Percentiles rank a stretch among this genome's conserved stretches.
phyloP scores from a whole-genome alignment of 768 basidiomycete species.

The Termitomyces sp. region DNA sequence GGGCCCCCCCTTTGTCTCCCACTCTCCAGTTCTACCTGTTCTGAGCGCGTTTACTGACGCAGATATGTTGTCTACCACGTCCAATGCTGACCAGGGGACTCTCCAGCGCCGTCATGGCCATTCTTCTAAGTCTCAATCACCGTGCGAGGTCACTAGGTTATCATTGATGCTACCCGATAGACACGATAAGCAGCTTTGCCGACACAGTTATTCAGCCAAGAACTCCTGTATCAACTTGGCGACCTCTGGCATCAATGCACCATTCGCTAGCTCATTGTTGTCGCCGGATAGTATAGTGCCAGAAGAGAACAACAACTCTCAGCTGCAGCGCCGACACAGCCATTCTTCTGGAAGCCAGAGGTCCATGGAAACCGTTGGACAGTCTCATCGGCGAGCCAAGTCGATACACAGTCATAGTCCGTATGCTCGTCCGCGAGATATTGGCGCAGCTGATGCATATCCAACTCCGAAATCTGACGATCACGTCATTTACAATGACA shows the following conservation, averaged over 20 bases:
- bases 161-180: not conserved
- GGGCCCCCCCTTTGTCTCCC: not conserved
- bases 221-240: not conserved
- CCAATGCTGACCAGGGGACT: not conserved
- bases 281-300: not conserved
- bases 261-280: not conserved
- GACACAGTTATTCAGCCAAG: constrained; percentile 8
- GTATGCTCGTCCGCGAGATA: constrained; percentile 6
- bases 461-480: not conserved
- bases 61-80: not conserved
- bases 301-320: not conserved
- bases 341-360: not conserved
- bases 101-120: not conserved
- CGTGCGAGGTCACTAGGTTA: not conserved
- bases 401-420: constrained; percentile 9
- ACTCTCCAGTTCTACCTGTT: not conserved
- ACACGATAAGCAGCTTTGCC: not conserved
- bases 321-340: constrained; percentile 13
- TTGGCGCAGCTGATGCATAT: not conserved
- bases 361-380: not conserved
- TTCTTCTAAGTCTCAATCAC: not conserved
- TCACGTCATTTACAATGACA: not conserved
- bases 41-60: not conserved
- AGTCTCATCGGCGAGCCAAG: constrained; percentile 5
- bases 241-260: not conserved